Base-by-base conservation (phyloP, 352 stramenopile genomes). In the Phytophthora chlamydospora region DNA sequence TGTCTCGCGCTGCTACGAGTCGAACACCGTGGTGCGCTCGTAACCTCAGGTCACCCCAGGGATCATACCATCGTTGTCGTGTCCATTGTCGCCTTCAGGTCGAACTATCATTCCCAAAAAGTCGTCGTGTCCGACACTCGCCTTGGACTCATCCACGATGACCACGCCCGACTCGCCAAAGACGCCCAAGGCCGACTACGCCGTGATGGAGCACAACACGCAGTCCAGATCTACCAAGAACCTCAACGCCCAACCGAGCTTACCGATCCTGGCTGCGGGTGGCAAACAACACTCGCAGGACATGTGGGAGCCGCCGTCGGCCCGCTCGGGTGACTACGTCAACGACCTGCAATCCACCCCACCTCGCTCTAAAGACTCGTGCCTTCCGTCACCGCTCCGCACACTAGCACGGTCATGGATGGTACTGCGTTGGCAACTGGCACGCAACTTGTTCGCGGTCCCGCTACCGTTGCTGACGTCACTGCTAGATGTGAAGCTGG, bases 401-500 rank as follows among this genome's bases (percentile, higher is more conserved):
- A 68, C 58, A 34, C n/a, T 71, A 39, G 54, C 34, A 10, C 55
- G 66, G 1, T 47, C 27, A 12, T 79, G 71, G 71, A 46, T 64
- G 34, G 51, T 64, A 8, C 7, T 77, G 13, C 71, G 71, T 14
- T 80, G 61, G 60, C 48, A 53, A 13, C 45, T 80, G 0, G 32
- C 67, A 8, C 35, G 52, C 17, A 70, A 47, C 41, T 42, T 80
- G n/a, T 80, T 77, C 51, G 46, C 68, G 2, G 44, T 60, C 31
- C 55, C 68, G 6, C 19, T 80, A 14, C 63, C 64, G 2, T 40
- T 71, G 6, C 47, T 78, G 5, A 82, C 73, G 0, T 49, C 62
- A 0, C 14, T 46, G 6, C 42, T 79, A 21, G 69, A 82, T 38
- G 21, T 83, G 11, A 83, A 77, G 34, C 24, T 79, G 16, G 71